phyloP scores from a whole-genome alignment of 2,329 filamentous ascomycete genomes.

The Ophiosphaerella herpotricha region DNA sequence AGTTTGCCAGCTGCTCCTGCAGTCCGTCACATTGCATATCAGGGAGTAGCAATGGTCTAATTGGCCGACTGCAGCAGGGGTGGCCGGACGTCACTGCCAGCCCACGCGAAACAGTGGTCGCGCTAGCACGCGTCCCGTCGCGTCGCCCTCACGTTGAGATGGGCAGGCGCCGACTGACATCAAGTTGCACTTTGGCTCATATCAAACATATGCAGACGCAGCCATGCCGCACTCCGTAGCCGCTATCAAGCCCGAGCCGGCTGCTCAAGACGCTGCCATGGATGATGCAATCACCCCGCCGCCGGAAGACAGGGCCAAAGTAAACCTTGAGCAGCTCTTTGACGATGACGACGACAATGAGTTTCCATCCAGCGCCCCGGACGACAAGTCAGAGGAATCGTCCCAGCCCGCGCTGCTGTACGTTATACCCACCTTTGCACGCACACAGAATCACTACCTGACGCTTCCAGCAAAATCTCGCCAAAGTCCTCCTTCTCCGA shows the following conservation, averaged over 20 bases:
- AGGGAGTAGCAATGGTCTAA: slow-evolving; percentile 9
- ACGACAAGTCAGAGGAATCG: slow-evolving; percentile 48
- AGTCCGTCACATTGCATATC: slow-evolving; percentile 13
- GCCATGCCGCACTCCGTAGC: slow-evolving; percentile 55
- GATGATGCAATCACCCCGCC: slow-evolving; percentile 33
- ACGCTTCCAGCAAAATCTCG: slow-evolving; percentile 35
- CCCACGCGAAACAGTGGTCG: slow-evolving; percentile 22
- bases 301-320: slow-evolving; percentile 37
- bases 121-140: slow-evolving; percentile 29
- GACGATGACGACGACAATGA: slow-evolving; percentile 62
- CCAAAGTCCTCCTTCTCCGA: slow-evolving; percentile 63
- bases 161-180: too few relatives aligned
- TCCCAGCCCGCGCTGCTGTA: slow-evolving; percentile 49
- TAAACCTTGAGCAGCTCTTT: slow-evolving; percentile 63
- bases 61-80: slow-evolving; percentile 8
- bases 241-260: slow-evolving; percentile 31
- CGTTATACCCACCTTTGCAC: slow-evolving; percentile 7
- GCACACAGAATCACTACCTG: slow-evolving; percentile 12
- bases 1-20: not conserved
- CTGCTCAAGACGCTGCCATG: slow-evolving; percentile 38
- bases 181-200: too few relatives aligned
- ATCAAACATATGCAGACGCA: slow-evolving; percentile 1
- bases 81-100: slow-evolving; percentile 7
- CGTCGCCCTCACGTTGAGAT: not conserved
- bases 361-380: slow-evolving; percentile 60